A percentile compares a stretch with the other conserved stretches of the same genome.
These are phyloP conservation scores for Xylaria castorea DNA, from an alignment of 495 filamentous ascomycete species.

Conservation along the genomic window DNA sequence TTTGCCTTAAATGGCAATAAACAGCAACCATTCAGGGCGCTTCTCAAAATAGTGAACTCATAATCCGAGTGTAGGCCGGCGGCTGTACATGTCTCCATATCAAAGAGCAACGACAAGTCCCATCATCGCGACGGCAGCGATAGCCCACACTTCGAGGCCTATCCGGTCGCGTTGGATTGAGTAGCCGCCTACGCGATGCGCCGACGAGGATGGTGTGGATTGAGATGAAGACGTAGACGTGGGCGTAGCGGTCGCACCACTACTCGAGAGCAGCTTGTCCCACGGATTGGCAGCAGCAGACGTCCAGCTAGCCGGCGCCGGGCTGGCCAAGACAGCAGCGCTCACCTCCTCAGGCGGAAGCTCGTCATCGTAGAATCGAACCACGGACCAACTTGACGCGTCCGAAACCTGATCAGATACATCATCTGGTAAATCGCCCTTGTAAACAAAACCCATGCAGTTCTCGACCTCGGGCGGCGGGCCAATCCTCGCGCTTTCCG, in stretches of 20 bases:
- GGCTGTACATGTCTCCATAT: background rate
- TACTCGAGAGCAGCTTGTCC: background rate
- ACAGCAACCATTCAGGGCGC: background rate
- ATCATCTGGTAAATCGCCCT: constrained; percentile 33
- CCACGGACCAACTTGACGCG: constrained; percentile 29
- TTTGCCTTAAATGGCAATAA: background rate
- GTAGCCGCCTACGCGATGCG: background rate
- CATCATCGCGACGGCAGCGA: background rate
- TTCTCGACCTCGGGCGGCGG: constrained; percentile 25
- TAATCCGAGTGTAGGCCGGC: background rate
- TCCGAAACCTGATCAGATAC: constrained; percentile 22
- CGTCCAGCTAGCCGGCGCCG: constrained; percentile 34
- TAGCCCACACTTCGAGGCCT: background rate
- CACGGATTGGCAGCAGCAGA: constrained; percentile 26
- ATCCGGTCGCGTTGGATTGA: background rate
- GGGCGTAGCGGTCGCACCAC: background rate
- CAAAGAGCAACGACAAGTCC: constrained; percentile 12
- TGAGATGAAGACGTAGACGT: background rate
- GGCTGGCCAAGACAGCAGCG: constrained; percentile 29
- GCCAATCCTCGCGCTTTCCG: constrained; percentile 7
- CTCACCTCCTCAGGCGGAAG: constrained; percentile 22
- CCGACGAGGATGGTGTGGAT: background rate
- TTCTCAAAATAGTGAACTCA: background rate
- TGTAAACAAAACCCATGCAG: constrained; percentile 34
- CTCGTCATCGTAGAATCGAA: constrained; percentile 32